Evolutionary conservation across 2,329 filamentous ascomycete species (phyloP), one percentile per base, ranked within the genome.

Genomic region (Colletotrichum eleusines): DNA sequence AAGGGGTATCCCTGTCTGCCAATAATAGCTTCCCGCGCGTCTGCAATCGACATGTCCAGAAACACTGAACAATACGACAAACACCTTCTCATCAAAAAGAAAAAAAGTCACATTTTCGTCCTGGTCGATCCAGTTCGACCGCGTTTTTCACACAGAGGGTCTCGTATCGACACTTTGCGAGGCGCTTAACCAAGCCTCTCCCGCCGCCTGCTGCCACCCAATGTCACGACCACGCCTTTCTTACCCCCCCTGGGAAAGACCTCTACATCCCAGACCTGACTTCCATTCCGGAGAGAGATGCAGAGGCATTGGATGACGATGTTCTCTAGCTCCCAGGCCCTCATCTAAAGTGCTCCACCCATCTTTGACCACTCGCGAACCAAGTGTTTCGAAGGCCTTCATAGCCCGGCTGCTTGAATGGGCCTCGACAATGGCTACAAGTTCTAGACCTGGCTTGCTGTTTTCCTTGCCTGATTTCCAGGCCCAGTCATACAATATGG

Each of bases 21-120:
- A 73, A 73, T 73, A 46, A 69, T 73, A 71, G 54, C 63, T 66
- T 71, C 63, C 66, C 72, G 72, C 72, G 72, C 72, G 72, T 73
- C 67, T 74, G 51, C 57, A 60, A 42, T 50, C 28, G 53, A 44
- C 66, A 33, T 20, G 11, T 33, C 28, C 14, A 63, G 72, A 73
- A 72, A 72, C 72, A 66, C 44, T 42, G 55, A 44, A 59, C 55
- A 51, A n/a, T 20, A 57, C 55, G 16, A 40, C 48, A 51, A 20
- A n/a, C 33, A 38, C 44, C 58, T 60, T 60, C 28, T 60, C 42
- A 60, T 60, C 20, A 50, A 20, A 50, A 23, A 16, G 20, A 51
- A 9, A 6, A 28, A 28, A 16, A 9, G 38, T 31, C 31, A 5
- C 40, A 33, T 3, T 9, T 11, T 33, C 26, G 20, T 28, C 44